Evolutionary conservation across 345 rosid genomes (phyloP).

Genomic region (Laguncularia racemosa): DNA sequence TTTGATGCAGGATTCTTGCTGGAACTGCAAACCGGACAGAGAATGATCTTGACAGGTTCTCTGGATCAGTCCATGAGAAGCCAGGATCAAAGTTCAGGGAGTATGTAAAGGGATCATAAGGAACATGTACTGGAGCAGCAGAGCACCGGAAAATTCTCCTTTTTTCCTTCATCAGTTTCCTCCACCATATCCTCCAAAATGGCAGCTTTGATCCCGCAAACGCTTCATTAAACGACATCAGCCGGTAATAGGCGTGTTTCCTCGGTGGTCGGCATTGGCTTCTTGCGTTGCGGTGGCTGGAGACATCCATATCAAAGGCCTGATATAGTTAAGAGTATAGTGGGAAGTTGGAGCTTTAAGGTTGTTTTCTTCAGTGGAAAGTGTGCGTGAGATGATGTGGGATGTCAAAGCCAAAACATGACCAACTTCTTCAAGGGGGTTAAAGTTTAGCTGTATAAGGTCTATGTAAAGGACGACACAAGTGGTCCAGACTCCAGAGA

Average conservation of each 20-base stretch:
- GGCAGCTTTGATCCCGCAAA: slow-evolving; percentile 7
- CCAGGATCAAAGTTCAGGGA: slow-evolving; percentile 42
- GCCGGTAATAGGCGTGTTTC: neutral
- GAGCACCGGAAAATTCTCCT: slow-evolving; percentile 17
- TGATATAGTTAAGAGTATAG: too few relatives aligned
- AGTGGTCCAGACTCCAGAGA: too few relatives aligned
- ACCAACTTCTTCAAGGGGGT: too few relatives aligned
- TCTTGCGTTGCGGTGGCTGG: too few relatives aligned
- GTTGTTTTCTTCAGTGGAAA: too few relatives aligned
- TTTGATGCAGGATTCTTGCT: slow-evolving; percentile 13
- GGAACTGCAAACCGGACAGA: slow-evolving; percentile 34
- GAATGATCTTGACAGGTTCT: slow-evolving; percentile 30
- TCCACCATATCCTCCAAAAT: slow-evolving; percentile 12
- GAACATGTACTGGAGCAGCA: slow-evolving; percentile 3
- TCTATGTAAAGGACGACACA: too few relatives aligned
- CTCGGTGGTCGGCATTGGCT: neutral
- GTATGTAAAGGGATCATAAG: slow-evolving; percentile 29
- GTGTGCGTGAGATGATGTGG: too few relatives aligned
- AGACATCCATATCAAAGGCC: too few relatives aligned
- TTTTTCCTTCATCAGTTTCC: slow-evolving; percentile 26
- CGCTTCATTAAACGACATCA: neutral
- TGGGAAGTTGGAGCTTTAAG: too few relatives aligned
- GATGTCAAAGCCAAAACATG: too few relatives aligned
- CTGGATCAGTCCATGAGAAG: slow-evolving; percentile 26
- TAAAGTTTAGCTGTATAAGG: too few relatives aligned